Evolutionary conservation across 169 alveolate genomes (phyloP).

Genomic region (Miamiensis avidus): DNA sequence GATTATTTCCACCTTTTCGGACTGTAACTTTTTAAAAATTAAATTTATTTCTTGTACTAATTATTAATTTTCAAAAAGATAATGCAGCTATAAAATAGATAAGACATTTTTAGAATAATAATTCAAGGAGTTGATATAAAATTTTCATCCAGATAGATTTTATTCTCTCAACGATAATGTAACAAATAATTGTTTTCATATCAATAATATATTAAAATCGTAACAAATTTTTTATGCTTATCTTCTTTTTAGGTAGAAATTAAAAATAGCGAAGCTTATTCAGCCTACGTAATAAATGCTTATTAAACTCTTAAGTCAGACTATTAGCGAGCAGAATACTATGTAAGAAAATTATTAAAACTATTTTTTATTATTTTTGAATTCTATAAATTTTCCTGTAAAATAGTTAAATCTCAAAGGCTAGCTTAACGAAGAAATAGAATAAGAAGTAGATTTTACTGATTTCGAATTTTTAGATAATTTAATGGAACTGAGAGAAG

Average conservation of each 20-base stretch:
- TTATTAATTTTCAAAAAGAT: too few relatives aligned
- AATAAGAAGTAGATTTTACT: neutral
- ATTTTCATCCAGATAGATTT: neutral
- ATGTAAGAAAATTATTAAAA: neutral
- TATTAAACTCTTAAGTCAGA: neutral
- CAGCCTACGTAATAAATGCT: neutral
- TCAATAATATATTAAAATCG: too few relatives aligned
- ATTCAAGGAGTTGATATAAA: neutral
- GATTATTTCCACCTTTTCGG: neutral
- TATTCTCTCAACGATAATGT: neutral
- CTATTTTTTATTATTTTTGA: too few relatives aligned
- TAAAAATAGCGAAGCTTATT: neutral
- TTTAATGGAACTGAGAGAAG: neutral
- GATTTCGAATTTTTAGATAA: neutral
- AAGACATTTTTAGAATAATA: neutral
- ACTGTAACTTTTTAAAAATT: neutral
- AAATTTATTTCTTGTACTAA: neutral
- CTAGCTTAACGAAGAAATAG: too few relatives aligned
- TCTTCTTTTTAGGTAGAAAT: neutral
- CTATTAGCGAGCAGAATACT: neutral
- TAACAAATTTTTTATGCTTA: neutral
- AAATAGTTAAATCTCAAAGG: too few relatives aligned
- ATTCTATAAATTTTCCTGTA: too few relatives aligned
- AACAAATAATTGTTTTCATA: too few relatives aligned
- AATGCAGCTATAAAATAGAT: neutral